Conservation (phyloP, 2,329 filamentous ascomycete genomes). For the Paramyrothecium sp. region DNA sequence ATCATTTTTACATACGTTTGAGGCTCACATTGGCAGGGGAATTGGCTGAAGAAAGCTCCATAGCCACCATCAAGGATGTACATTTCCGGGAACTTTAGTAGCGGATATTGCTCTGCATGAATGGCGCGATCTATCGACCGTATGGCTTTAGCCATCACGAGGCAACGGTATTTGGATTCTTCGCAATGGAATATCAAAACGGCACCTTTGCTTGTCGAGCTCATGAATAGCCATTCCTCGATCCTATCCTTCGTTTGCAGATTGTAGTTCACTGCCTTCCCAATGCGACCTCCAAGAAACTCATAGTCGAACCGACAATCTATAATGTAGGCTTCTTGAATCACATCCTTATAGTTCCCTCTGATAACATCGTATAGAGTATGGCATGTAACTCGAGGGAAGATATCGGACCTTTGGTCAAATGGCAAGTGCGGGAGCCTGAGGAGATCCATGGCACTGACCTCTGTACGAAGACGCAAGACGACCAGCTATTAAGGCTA, state of each 20-base stretch:
- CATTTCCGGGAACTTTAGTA: neutral
- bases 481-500: neutral
- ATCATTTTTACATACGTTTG: neutral
- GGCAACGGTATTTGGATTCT: neutral
- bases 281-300: neutral
- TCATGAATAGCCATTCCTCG: neutral
- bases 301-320: neutral
- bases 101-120: neutral
- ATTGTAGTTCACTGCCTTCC: neutral
- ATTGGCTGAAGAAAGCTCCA: neutral
- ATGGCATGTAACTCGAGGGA: neutral
- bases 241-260: neutral
- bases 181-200: neutral
- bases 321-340: neutral
- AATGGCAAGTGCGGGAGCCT: neutral
- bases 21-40: neutral
- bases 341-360: neutral
- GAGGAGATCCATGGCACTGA: neutral
- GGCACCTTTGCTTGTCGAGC: neutral
- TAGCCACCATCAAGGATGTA: neutral
- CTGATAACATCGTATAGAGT: neutral
- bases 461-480: neutral
- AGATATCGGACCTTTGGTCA: neutral
- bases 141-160: neutral
- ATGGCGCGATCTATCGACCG: neutral